Evolutionary conservation across 2,329 filamentous ascomycete species (phyloP), one percentile per base, ranked within the genome.

Genomic region (Calycina marina): DNA sequence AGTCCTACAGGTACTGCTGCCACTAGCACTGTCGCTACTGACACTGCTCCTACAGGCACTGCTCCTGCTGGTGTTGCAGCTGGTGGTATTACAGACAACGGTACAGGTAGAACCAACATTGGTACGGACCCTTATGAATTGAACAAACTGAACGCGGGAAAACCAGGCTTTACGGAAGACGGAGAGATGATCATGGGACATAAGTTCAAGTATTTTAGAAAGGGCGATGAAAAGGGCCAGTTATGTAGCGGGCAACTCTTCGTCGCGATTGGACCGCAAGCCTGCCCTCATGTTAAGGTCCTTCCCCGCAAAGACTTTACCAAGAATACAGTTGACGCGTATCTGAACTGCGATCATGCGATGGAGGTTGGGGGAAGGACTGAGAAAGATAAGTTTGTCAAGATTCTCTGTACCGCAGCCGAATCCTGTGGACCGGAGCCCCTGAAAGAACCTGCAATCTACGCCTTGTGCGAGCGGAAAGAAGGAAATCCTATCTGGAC

Each of bases 231-330:
- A 34, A 34, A 37, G 34, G 31, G 31, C 31, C 20, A 37, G 27
- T 18, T 37, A 37, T 37, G 27, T 13, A 37, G 31, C 25, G 25
- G 30, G 17, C 30, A 36, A 36, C 30, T 36, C 30, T 68, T 31
- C 18, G 34, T 38, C 22, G 22, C 35, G 15, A 37, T 33, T 33
- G 25, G 30, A 30, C 30, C 26, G 26, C 26, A 37, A 37, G 30
- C 26, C 18, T 37, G 25, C 30, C 26, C 25, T 37, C 14, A 37
- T 37, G 14, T 37, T 37, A 37, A 37, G 18, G 30, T 37, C 30
- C 30, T 37, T 37, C 30, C 26, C 30, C 30, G 31, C 14, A 38
- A 37, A 37, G 31, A 34, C 36, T 38, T 38, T 38, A 38, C 28
- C 14, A 34, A 31, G 28, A 38, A 34, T 34, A 38, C 28, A 15